These are phyloP conservation scores for Cetradonia linearis DNA, from an alignment of 495 filamentous ascomycete genomes.

Conservation along the genomic window DNA sequence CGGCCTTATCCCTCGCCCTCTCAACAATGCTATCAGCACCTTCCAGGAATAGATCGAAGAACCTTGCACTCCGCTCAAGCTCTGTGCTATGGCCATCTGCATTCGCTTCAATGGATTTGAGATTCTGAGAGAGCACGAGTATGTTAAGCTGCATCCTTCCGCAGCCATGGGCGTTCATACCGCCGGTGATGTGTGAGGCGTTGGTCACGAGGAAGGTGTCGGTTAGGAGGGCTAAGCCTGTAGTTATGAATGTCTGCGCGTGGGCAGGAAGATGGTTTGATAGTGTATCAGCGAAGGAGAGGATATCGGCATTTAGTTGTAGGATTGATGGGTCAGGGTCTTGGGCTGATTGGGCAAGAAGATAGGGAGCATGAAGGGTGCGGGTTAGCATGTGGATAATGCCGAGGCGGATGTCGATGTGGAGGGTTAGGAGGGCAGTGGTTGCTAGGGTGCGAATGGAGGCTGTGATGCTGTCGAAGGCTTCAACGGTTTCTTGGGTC, in stretches of 20 bases:
- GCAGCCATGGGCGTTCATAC: conserved; percentile 67
- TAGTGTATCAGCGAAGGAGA: conserved; percentile 73
- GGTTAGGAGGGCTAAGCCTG: conserved; percentile 59
- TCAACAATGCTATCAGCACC: conserved; percentile 50
- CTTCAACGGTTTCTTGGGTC: conserved; percentile 72
- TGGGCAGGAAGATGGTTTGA: conserved; percentile 52
- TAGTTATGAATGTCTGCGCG: conserved; percentile 60
- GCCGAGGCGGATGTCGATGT: conserved; percentile 76
- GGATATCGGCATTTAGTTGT: conserved; percentile 65
- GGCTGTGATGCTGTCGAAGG: conserved; percentile 77
- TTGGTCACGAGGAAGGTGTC: conserved; percentile 60
- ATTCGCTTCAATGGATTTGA: conserved; percentile 66
- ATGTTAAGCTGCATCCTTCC: conserved; percentile 81
- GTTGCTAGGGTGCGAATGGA: conserved; percentile 68
- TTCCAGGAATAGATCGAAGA: conserved; percentile 67
- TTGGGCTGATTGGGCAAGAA: conserved; percentile 61
- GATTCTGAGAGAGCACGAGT: conserved; percentile 85
- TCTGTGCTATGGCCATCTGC: conserved; percentile 24
- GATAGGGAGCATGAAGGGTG: conserved; percentile 40
- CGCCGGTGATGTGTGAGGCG: conserved; percentile 46
- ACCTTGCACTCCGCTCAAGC: conserved; percentile 60
- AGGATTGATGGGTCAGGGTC: conserved; percentile 73
- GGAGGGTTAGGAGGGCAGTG: conserved; percentile 70
- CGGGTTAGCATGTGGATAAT: conserved; percentile 55
- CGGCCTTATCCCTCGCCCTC: conserved; percentile 28